Conservation (phyloP, 2,329 filamentous ascomycete species). For the Pseudogymnoascus sp. region DNA sequence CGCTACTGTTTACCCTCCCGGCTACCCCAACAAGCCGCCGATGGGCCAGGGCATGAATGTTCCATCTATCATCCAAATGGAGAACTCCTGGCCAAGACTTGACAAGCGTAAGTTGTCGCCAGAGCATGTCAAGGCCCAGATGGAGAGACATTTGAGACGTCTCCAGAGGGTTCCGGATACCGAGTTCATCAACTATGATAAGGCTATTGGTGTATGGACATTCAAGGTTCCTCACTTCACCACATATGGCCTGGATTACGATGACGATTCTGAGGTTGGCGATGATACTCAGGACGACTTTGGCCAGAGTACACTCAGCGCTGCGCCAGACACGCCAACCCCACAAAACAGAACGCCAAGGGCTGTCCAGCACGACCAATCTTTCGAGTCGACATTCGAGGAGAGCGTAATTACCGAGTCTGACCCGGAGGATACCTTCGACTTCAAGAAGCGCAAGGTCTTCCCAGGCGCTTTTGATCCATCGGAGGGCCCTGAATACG, state of each 20-base stretch:
- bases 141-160: constrained; percentile 75
- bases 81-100: constrained; percentile 86
- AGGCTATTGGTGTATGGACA: constrained; percentile 75
- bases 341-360: constrained; percentile 27
- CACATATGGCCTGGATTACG: constrained; percentile 79
- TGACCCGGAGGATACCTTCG: constrained; percentile 30
- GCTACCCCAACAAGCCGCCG: constrained; percentile 63
- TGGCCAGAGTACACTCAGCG: constrained; percentile 43
- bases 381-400: constrained; percentile 33
- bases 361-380: constrained; percentile 21
- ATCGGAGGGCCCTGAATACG: constrained; percentile 47
- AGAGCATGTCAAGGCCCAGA: constrained; percentile 56
- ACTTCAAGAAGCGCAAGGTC: constrained; percentile 32
- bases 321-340: constrained; percentile 37
- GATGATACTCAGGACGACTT: constrained; percentile 38
- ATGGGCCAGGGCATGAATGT: constrained; percentile 87
- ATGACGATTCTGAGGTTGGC: constrained; percentile 56
- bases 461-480: constrained; percentile 79
- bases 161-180: constrained; percentile 75
- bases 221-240: constrained; percentile 97
- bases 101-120: constrained; percentile 46
- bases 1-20: constrained; percentile 72
- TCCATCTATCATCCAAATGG: constrained; percentile 76
- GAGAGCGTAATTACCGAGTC: constrained; percentile 25
- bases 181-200: constrained; percentile 72